These are phyloP conservation scores for Auriscalpium orientale DNA, from an alignment of 768 basidiomycete genomes.

Conservation along the genomic window DNA sequence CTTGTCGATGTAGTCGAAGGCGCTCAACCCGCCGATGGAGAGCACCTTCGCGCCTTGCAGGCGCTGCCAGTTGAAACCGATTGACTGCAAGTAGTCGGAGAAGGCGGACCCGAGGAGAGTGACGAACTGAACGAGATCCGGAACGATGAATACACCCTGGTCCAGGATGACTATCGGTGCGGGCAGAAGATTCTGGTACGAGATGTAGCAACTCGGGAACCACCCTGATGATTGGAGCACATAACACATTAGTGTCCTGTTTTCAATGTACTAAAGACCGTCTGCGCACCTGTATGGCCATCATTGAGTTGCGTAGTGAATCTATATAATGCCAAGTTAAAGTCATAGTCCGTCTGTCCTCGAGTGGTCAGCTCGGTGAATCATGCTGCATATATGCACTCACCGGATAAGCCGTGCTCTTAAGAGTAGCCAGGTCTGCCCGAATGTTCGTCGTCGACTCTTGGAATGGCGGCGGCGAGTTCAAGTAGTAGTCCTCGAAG, in stretches of 20 bases:
- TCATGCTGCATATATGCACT: not conserved
- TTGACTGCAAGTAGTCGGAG: constrained; percentile 1
- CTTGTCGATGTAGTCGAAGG: constrained; percentile 47
- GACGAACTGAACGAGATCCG: constrained; percentile 7
- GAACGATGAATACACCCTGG: constrained; percentile 7
- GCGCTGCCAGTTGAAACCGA: constrained; percentile 35
- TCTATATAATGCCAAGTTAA: constrained; percentile 49
- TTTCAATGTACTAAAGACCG: not conserved
- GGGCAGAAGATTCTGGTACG: constrained; percentile 30
- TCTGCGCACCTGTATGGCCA: constrained; percentile 50
- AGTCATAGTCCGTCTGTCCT: constrained; percentile 55
- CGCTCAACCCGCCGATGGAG: constrained; percentile 43
- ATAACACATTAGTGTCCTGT: not conserved
- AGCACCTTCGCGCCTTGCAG: constrained; percentile 54
- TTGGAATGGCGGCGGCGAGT: constrained; percentile 30
- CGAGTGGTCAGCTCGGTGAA: not conserved
- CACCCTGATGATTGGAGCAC: constrained; percentile 31
- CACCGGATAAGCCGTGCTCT: constrained; percentile 40
- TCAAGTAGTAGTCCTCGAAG: constrained; percentile 31
- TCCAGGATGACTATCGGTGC: constrained; percentile 5
- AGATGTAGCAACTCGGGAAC: constrained; percentile 49
- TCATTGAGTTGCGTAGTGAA: constrained; percentile 52
- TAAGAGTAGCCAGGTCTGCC: constrained; percentile 38
- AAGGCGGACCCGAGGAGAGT: constrained; percentile 1
- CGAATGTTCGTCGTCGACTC: constrained; percentile 50